phyloP scores from a whole-genome alignment of 2,329 filamentous ascomycete genomes.

The Ophiostoma sp. region DNA sequence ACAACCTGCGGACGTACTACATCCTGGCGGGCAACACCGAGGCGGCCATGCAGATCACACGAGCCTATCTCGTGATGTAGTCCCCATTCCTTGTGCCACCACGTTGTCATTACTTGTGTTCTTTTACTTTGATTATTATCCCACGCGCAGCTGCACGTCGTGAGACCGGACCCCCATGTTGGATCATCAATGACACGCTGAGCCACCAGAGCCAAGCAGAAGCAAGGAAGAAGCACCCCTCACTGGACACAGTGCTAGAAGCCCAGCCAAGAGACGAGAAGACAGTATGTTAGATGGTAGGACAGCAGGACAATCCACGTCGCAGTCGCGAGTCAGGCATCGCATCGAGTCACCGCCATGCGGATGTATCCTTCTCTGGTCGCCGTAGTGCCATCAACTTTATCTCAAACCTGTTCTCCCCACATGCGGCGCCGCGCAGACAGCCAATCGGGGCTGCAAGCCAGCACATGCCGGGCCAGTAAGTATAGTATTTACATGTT shows the following conservation, averaged over 20 bases:
- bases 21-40: constrained; percentile 57
- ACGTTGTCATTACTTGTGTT: too few relatives aligned
- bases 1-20: constrained; percentile 65
- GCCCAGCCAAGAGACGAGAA: too few relatives aligned
- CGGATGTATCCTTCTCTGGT: too few relatives aligned
- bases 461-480: background rate
- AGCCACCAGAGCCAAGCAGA: background rate
- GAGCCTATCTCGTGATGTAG: constrained; percentile 51
- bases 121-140: background rate
- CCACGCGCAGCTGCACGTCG: background rate
- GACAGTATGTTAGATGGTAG: too few relatives aligned
- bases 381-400: background rate
- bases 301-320: background rate
- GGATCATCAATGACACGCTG: background rate
- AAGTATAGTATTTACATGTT: background rate
- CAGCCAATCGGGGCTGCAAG: constrained; percentile 18
- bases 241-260: background rate
- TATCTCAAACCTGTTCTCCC: constrained; percentile 1
- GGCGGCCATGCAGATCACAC: constrained; percentile 55
- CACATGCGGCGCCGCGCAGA: background rate
- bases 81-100: background rate
- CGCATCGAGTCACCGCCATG: background rate
- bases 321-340: background rate
- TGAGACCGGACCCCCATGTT: constrained; percentile 4
- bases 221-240: constrained; percentile 2